phyloP scores from a whole-genome alignment of 2,329 filamentous ascomycete genomes.

The Aureobasidium sp. region DNA sequence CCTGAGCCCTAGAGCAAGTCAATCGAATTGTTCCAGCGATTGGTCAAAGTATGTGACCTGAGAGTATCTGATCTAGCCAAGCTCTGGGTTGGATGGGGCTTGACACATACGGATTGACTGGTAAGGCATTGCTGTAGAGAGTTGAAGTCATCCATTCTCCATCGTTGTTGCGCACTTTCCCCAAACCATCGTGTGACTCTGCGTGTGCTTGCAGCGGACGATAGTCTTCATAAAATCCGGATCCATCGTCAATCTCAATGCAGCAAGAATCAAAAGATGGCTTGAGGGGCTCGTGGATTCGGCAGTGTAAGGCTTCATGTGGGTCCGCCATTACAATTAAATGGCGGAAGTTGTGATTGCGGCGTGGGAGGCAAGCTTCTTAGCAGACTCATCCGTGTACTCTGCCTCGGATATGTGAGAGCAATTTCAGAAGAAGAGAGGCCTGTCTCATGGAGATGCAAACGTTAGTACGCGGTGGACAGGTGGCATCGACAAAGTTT shows the following conservation, averaged over 20 bases:
- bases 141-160: constrained; percentile 3
- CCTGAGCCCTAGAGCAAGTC: constrained; percentile 8
- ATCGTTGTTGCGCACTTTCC: background rate
- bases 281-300: constrained; percentile 1
- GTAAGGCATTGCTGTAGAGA: background rate
- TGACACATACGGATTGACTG: constrained; percentile 11
- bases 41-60: constrained; percentile 10
- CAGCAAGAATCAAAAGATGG: constrained; percentile 5
- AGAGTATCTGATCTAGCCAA: background rate
- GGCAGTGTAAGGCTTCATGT: background rate
- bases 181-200: background rate
- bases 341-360: background rate
- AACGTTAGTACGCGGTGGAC: constrained; percentile 1
- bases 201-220: background rate
- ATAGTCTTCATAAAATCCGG: background rate
- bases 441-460: background rate
- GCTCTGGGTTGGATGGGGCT: constrained; percentile 12
- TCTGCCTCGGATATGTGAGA: background rate
- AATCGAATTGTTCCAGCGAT: background rate
- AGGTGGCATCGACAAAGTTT: constrained; percentile 11
- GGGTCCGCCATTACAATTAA: constrained; percentile 12
- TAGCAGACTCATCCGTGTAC: constrained; percentile 9
- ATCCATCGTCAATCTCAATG: background rate
- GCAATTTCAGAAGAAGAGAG: background rate
- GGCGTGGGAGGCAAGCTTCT: background rate